phyloP scores from a whole-genome alignment of 495 filamentous ascomycete species.

The Penicillium pancosmium region DNA sequence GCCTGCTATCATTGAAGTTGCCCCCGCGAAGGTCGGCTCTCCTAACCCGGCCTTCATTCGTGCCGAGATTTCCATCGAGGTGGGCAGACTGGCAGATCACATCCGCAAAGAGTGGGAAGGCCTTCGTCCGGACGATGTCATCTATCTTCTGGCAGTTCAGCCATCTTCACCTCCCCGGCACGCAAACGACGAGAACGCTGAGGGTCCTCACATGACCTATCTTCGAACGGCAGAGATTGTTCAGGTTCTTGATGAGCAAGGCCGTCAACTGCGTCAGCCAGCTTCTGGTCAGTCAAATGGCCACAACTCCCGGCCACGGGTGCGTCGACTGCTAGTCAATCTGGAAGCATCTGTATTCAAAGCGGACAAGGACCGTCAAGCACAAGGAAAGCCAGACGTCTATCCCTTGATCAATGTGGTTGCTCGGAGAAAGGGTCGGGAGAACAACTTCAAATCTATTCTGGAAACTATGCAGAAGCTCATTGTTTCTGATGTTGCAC shows the following conservation, averaged over 20 bases:
- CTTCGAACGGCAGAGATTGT: conserved; percentile 85
- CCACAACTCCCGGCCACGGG: conserved; percentile 52
- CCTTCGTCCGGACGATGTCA: conserved; percentile 82
- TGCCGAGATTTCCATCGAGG: conserved; percentile 87
- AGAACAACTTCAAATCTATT: conserved; percentile 97
- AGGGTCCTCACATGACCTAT: conserved; percentile 63
- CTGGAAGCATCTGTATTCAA: conserved; percentile 81
- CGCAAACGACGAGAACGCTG: conserved; percentile 53
- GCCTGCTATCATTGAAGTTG: conserved; percentile 85
- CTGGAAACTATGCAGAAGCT: conserved; percentile 88
- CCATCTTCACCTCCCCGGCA: conserved; percentile 52
- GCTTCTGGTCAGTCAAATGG: conserved; percentile 53
- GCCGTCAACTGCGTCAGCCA: conserved; percentile 70
- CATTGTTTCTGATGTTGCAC: conserved; percentile 79
- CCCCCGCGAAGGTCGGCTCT: conserved; percentile 82
- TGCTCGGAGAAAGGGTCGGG: conserved; percentile 78
- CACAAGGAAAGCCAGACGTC: conserved; percentile 69
- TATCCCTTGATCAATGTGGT: conserved; percentile 89
- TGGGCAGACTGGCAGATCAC: conserved; percentile 72
- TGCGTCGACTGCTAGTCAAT: conserved; percentile 74
- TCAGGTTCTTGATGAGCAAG: conserved; percentile 87
- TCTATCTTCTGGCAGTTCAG: conserved; percentile 79
- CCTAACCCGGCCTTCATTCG: conserved; percentile 81
- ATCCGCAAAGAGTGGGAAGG: conserved; percentile 89
- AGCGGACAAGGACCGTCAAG: conserved; percentile 67